phyloP scores from a whole-genome alignment of 177 flowering plant species.

The Telopea speciosissima region DNA sequence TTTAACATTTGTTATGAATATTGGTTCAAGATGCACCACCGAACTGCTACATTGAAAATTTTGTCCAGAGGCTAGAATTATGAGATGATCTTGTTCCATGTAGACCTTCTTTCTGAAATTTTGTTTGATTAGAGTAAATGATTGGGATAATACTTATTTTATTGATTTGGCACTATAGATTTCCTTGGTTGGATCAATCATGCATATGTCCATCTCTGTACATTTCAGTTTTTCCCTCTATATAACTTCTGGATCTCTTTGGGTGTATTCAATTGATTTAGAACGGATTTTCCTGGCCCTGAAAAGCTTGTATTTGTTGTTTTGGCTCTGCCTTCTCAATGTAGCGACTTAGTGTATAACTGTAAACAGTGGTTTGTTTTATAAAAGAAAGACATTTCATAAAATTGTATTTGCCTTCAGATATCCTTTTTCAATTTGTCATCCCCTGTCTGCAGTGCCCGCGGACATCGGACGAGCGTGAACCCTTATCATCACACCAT shows the following conservation, averaged over 20 bases:
- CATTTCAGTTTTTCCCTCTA: too few relatives aligned
- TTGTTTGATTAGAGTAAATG: background rate
- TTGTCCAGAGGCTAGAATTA: background rate
- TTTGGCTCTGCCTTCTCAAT: background rate
- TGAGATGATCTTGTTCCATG: background rate
- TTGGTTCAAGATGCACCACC: background rate
- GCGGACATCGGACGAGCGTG: slow-evolving; percentile 47
- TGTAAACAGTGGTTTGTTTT: background rate
- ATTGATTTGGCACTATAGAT: background rate
- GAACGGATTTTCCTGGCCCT: background rate
- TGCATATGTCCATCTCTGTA: too few relatives aligned
- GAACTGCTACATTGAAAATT: background rate
- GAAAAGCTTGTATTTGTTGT: background rate
- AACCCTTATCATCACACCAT: slow-evolving; percentile 44
- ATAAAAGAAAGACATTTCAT: background rate
- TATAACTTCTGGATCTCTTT: too few relatives aligned
- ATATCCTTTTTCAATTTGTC: background rate
- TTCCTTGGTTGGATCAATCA: background rate
- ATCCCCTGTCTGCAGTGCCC: slow-evolving; percentile 38
- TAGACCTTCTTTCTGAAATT: background rate
- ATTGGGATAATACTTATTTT: background rate
- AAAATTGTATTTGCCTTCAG: background rate
- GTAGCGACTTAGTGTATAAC: background rate
- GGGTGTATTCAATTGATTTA: background rate
- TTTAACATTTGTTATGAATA: too few relatives aligned